These are phyloP conservation scores for Podaxis sp. DNA, from an alignment of 768 basidiomycete species.

Conservation along the genomic window DNA sequence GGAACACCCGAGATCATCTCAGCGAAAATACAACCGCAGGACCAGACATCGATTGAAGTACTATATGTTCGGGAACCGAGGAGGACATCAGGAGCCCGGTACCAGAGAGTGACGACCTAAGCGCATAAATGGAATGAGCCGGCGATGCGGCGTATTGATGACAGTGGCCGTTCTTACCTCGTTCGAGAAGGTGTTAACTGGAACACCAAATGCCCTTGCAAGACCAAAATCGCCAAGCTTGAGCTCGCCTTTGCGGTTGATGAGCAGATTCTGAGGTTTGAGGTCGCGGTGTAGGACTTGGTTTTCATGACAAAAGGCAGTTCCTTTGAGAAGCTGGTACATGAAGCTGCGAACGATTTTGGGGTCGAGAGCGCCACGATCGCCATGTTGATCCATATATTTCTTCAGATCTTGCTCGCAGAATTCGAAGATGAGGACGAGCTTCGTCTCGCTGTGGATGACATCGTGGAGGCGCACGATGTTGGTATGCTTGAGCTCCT, in stretches of 20 bases:
- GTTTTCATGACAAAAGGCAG: conserved; percentile 98
- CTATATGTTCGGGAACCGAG: conserved; percentile 96
- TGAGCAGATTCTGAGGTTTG: conserved; percentile 97
- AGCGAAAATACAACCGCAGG: conserved; percentile 97
- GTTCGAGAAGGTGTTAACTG: conserved; percentile 98
- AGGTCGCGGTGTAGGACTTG: conserved; percentile 96
- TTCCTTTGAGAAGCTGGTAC: conserved; percentile 96
- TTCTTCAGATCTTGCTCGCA: conserved; percentile 99
- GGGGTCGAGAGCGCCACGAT: conserved; percentile 90
- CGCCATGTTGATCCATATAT: conserved; percentile 98
- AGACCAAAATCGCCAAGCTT: conserved; percentile 98
- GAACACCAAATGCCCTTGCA: conserved; percentile 96
- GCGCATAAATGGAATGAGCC: conserved; percentile 13
- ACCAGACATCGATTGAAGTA: conserved; percentile 99
- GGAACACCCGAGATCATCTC: conserved; percentile 99
- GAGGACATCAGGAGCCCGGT: conserved; percentile 96
- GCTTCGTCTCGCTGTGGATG: conserved; percentile 97
- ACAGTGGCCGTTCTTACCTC: conserved; percentile 50
- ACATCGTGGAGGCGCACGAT: conserved; percentile 98
- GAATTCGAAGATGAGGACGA: conserved; percentile 97
- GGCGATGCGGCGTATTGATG: not conserved
- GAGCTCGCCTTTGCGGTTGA: conserved; percentile 95
- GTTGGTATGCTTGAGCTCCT: conserved; percentile 98
- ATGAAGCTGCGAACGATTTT: conserved; percentile 94
- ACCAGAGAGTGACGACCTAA: conserved; percentile 98